phyloP scores from a whole-genome alignment of 768 basidiomycete genomes.

The Suillus ampliporus region DNA sequence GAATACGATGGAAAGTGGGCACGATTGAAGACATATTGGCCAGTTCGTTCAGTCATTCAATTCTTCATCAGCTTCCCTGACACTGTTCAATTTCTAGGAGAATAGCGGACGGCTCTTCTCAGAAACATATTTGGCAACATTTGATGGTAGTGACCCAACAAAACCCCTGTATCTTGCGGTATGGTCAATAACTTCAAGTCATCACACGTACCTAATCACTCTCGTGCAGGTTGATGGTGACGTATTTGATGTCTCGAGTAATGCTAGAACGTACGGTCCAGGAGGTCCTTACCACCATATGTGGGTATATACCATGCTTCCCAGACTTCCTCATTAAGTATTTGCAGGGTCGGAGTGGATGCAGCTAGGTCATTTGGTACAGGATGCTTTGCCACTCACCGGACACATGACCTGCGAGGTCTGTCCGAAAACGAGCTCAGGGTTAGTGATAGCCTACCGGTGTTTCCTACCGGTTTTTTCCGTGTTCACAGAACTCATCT shows the following conservation, averaged over 20 bases:
- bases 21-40: constrained; percentile 64
- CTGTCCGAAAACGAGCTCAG: constrained; percentile 71
- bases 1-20: constrained; percentile 74
- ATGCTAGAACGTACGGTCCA: constrained; percentile 79
- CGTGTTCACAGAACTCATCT: constrained; percentile 7
- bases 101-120: constrained; percentile 74
- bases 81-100: constrained; percentile 39
- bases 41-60: constrained; percentile 47
- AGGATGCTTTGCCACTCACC: constrained; percentile 90
- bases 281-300: constrained; percentile 84
- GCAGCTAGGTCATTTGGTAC: constrained; percentile 94
- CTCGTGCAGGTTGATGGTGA: constrained; percentile 80
- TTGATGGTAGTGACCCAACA: constrained; percentile 68
- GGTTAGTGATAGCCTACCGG: constrained; percentile 53
- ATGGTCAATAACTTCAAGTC: constrained; percentile 32
- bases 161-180: constrained; percentile 88
- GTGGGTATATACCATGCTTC: constrained; percentile 41
- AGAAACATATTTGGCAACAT: constrained; percentile 65
- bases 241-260: constrained; percentile 90
- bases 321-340: constrained; percentile 19
- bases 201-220: constrained; percentile 6
- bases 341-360: constrained; percentile 76
- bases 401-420: constrained; percentile 90
- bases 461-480: background rate
- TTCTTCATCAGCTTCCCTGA: constrained; percentile 2